phyloP scores from a whole-genome alignment of 805 yeast species.

The Priceomyces carsonii region DNA sequence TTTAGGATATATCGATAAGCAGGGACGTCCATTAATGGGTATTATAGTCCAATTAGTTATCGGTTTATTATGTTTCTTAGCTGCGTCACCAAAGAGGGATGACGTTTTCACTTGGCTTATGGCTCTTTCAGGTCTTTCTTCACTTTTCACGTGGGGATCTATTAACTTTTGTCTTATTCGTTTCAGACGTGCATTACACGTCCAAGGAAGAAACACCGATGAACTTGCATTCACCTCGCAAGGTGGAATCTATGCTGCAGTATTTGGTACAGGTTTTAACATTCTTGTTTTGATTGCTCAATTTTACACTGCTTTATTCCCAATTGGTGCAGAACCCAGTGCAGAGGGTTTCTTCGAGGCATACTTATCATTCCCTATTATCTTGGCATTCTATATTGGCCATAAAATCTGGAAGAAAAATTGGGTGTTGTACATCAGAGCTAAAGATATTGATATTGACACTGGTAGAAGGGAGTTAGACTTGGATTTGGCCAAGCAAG shows the following conservation, averaged over 20 bases:
- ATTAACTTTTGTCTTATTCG: slow-evolving; percentile 45
- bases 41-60: slow-evolving; percentile 37
- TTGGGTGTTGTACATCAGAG: slow-evolving; percentile 30
- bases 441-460: slow-evolving; percentile 36
- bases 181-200: slow-evolving; percentile 59
- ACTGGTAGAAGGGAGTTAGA: slow-evolving; percentile 41
- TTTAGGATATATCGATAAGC: slow-evolving; percentile 47
- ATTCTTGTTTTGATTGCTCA: slow-evolving; percentile 67
- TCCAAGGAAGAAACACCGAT: slow-evolving; percentile 66
- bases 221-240: slow-evolving; percentile 70
- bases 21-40: slow-evolving; percentile 52
- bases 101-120: slow-evolving; percentile 49
- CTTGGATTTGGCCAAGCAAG: slow-evolving; percentile 38
- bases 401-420: slow-evolving; percentile 55
- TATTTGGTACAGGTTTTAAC: slow-evolving; percentile 59
- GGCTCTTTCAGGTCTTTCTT: slow-evolving; percentile 50
- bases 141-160: slow-evolving; percentile 52
- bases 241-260: slow-evolving; percentile 68
- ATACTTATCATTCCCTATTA: slow-evolving; percentile 65
- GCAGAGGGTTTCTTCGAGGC: slow-evolving; percentile 63
- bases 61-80: slow-evolving; percentile 46
- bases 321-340: slow-evolving; percentile 52
- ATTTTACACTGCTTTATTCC: slow-evolving; percentile 82
- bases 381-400: slow-evolving; percentile 54
- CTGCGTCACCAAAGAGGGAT: slow-evolving; percentile 41